Evolutionary conservation across 352 stramenopile genomes (phyloP), one percentile per base, ranked within the genome.

Genomic region (Thalassiosira pacifica): DNA sequence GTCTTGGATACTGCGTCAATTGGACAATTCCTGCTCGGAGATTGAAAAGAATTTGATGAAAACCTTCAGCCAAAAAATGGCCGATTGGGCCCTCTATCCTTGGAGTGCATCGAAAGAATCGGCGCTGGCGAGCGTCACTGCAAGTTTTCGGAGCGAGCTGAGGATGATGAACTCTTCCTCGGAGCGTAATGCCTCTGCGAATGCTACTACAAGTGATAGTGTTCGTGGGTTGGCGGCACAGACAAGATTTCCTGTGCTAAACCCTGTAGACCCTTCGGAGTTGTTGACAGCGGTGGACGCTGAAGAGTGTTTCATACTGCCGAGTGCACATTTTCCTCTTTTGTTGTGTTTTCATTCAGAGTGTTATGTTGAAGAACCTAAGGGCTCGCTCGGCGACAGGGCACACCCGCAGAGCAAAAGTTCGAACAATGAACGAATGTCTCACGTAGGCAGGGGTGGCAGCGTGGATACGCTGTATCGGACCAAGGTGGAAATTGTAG

Each of bases 271-370:
- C 70, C 83, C 89, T 2, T 73, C 64, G 10, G 85, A 94, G 78
- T 27, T 88, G 11, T 60, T 94, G 6, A 76, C 84, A 10, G 85
- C 82, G 11, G 79, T 95, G 13, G 86, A 93, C 74, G 61, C 75
- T 22, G 76, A 93, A 37, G 90, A 91, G 76, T 93, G 90, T 66
- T 94, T 92, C 73, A 93, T 95, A 48, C 74, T 95, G 26, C 92
- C 92, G 1, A 94, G 90, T 79, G 90, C 92, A 22, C 92, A 95
- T 79, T 94, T 94, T 79, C 90, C 92, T 13, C 27, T 95, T 10
- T 67, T 95, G 11, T 79, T 95, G 5, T 94, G 88, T 67, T 93
- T 95, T 76, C 82, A 94, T 70, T 81, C 74, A n/a, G 37, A 70
- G 16, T 69, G 29, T 67, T 24, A 59, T 52, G 19, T 18, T 57